Evolutionary conservation across 805 yeast species (phyloP), one percentile per base, ranked within the genome.

Genomic region (Wickerhamomyces canadensis): DNA sequence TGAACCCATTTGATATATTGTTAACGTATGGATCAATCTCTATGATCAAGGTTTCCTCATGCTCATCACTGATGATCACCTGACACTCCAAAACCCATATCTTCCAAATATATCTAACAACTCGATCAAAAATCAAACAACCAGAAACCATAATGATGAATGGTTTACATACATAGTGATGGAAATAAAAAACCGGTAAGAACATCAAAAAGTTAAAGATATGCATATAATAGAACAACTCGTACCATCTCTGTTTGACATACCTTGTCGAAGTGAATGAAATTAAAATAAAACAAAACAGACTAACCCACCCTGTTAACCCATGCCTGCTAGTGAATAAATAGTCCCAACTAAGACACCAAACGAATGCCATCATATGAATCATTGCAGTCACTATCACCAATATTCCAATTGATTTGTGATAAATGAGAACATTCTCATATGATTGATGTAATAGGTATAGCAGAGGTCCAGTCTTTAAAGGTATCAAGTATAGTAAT

Each of bases 101-200:
- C 21, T 44, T 40, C 21, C 34, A 24, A 12, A 44, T 10, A 34
- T 41, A 43, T 29, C 52, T 36, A 5, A 42, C 39, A 5, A 44
- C 6, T 33, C 56, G 42, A 27, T 54, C 58, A 29, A 44, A 39
- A 1, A 38, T 4, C 21, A 54, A 17, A 14, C 44, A 43, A n/a
- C 32, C 32, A 3, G 35, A 19, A 8, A 45, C 38, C 4, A 50
- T 29, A n/a, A 40, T 21, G 3, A 52, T 49, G 38, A 52, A 52
- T 4, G 52, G 48, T 29, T 44, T 41, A 31, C 56, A 51, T 27
- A 48, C 51, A 30, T 47, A 40, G 27, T 51, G 55, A 34, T 54
- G 58, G n/a, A 26, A 34, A 28, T 44, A 45, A 21, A 54, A 50
- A n/a, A 52, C 31, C 4, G 56, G 56, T n/a, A 54, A 38, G 29